Percentiles rank a stretch among this genome's conserved stretches.
Conservation (phyloP, 129 eudicot species). For the Gnaphalium uliginosum region DNA sequence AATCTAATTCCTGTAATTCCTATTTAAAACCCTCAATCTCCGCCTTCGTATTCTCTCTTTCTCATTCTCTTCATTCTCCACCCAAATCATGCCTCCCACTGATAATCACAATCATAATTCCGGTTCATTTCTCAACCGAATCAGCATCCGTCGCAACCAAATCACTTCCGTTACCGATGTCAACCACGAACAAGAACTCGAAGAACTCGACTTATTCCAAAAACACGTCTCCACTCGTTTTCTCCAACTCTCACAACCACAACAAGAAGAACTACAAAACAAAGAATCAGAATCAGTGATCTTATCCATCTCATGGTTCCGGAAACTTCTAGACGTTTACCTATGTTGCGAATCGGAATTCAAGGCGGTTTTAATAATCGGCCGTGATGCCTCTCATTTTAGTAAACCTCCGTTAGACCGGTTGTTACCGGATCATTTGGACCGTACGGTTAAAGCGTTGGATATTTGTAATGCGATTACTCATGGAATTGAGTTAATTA, state of each 20-base stretch:
- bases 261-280: not conserved
- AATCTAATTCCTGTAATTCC: not conserved
- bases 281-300: conserved; percentile 29
- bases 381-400: conserved; percentile 59
- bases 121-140: conserved; percentile 74
- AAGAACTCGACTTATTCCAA: conserved; percentile 69
- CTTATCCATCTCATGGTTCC: conserved; percentile 66
- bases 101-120: conserved; percentile 63
- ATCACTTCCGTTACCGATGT: conserved; percentile 37
- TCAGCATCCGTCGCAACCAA: conserved; percentile 91
- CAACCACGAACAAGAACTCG: conserved; percentile 62
- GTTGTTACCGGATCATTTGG: conserved; percentile 63
- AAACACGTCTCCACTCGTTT: conserved; percentile 69
- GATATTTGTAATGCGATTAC: conserved; percentile 83
- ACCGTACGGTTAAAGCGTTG: conserved; percentile 74
- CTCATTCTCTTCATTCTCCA: conserved; percentile 1
- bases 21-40: conserved; percentile 33
- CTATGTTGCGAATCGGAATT: conserved; percentile 84
- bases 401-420: conserved; percentile 75
- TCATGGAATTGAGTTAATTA: conserved; percentile 60
- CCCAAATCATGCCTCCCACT: conserved; percentile 51
- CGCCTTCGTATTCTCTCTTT: conserved; percentile 8
- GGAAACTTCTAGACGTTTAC: conserved; percentile 65
- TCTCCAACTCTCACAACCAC: conserved; percentile 44
- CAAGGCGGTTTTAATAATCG: conserved; percentile 65